Percentiles rank a stretch among this genome's conserved stretches.
Evolutionary conservation across 192 early-diverging fungal species (phyloP).

Genomic region (Diversispora epigaea): DNA sequence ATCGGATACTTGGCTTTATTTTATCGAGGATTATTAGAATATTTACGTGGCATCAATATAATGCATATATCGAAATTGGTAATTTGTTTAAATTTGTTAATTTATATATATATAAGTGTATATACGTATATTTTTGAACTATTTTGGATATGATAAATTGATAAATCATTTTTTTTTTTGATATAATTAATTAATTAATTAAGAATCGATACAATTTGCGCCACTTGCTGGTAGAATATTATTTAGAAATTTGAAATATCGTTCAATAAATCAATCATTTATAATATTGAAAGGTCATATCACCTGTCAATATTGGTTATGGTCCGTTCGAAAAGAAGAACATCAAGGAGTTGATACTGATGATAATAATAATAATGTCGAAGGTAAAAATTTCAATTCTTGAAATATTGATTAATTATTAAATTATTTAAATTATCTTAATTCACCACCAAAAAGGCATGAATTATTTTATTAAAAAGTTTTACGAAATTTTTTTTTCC

Average conservation of each 20-base stretch:
- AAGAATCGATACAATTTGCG: slow-evolving; percentile 70
- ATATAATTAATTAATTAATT: background rate
- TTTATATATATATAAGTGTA: no score
- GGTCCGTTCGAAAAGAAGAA: slow-evolving; percentile 48
- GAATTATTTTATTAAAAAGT: no score
- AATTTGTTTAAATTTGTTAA: background rate
- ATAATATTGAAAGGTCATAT: slow-evolving; percentile 70
- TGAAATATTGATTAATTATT: no score
- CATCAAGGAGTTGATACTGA: slow-evolving; percentile 23
- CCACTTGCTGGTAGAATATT: slow-evolving; percentile 71
- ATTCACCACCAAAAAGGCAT: no score
- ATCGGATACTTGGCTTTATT: slow-evolving; percentile 61
- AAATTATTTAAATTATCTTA: no score
- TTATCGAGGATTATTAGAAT: slow-evolving; percentile 60
- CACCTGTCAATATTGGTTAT: slow-evolving; percentile 72
- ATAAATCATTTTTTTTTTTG: slow-evolving; percentile 4
- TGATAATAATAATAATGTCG: slow-evolving; percentile 16
- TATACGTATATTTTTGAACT: background rate
- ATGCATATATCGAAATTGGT: slow-evolving; percentile 67
- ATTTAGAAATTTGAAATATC: slow-evolving; percentile 74
- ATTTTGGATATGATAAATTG: background rate
- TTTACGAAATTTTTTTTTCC: slow-evolving; percentile 3
- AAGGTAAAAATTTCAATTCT: background rate
- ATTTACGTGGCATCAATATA: slow-evolving; percentile 67
- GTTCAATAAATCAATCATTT: slow-evolving; percentile 69